Conservation (phyloP, 1,284 basidiomycete species). For the Fistulina hepatica region DNA sequence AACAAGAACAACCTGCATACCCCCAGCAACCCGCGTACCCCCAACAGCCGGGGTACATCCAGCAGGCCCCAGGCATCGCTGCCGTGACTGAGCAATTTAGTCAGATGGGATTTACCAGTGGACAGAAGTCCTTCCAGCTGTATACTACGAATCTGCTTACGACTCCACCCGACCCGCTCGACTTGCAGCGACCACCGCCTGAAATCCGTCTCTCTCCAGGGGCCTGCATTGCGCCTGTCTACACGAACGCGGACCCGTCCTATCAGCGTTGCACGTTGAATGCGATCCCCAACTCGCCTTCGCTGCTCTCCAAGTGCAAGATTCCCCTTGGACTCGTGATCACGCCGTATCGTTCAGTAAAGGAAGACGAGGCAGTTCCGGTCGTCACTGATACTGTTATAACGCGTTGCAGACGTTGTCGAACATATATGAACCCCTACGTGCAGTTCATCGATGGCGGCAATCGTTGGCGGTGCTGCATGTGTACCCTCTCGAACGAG, state of each 20-base stretch:
- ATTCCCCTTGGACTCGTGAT: constrained; percentile 86
- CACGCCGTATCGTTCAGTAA: constrained; percentile 83
- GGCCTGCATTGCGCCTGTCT: constrained; percentile 70
- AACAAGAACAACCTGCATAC: constrained; percentile 21
- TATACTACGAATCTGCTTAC: constrained; percentile 84
- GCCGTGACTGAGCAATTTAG: constrained; percentile 78
- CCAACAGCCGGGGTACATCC: constrained; percentile 38
- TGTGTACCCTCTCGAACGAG: constrained; percentile 98
- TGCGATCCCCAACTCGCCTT: constrained; percentile 87
- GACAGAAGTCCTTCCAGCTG: constrained; percentile 62
- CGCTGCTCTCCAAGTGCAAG: constrained; percentile 87
- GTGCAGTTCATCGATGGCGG: constrained; percentile 98
- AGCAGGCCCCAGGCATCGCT: constrained; percentile 45
- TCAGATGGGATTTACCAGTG: constrained; percentile 68
- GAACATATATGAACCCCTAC: constrained; percentile 98
- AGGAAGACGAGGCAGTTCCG: constrained; percentile 71
- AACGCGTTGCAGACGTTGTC: constrained; percentile 92
- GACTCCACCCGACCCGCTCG: constrained; percentile 81
- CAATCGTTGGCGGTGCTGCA: constrained; percentile 97
- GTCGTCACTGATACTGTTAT: constrained; percentile 92
- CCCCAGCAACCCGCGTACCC: constrained; percentile 9
- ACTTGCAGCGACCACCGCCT: constrained; percentile 74
- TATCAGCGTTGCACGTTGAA: constrained; percentile 93
- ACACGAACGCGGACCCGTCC: constrained; percentile 79
- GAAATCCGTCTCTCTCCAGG: constrained; percentile 81